Percentiles rank a stretch among this genome's conserved stretches.
Evolutionary conservation across 306 rosid species (phyloP).

Genomic region (Mimosa pudica): DNA sequence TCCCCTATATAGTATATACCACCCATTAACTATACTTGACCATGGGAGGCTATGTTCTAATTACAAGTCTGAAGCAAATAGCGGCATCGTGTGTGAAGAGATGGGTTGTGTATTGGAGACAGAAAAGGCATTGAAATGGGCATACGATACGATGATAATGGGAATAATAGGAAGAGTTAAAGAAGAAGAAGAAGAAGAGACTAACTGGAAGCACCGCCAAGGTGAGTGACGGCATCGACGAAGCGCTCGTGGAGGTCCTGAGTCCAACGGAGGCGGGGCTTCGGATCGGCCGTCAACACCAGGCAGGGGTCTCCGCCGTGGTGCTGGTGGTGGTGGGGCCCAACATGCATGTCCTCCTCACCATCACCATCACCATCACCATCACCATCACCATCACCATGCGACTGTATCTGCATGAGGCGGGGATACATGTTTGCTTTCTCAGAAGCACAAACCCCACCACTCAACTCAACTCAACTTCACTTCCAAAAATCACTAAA

Average conservation of each 20-base stretch:
- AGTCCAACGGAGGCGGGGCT: conserved; percentile 99
- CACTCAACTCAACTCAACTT: not conserved
- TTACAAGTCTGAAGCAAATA: not conserved
- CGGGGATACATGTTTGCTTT: conserved; percentile 64
- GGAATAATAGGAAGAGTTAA: not conserved
- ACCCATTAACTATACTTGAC: not conserved
- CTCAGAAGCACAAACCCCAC: conserved; percentile 2
- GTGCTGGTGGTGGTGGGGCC: conserved; percentile 43
- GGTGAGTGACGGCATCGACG: conserved; percentile 93
- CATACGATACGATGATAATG: not conserved
- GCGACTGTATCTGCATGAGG: conserved; percentile 53
- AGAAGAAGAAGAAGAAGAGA: conserved; percentile 10
- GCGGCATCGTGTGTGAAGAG: not conserved
- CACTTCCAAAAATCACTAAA: not conserved
- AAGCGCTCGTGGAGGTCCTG: conserved; percentile 96
- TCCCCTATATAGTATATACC: not conserved
- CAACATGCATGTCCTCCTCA: conserved; percentile 59
- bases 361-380: conserved; percentile 11
- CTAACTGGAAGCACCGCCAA: conserved; percentile 88
- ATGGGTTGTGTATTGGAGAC: not conserved
- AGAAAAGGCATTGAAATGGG: not conserved
- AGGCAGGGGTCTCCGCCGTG: conserved; percentile 84
- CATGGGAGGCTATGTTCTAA: not conserved
- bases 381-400: conserved; percentile 40
- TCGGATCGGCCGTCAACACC: conserved; percentile 95